Percentiles rank a stretch among this genome's conserved stretches.
Conservation (phyloP, 2,329 filamentous ascomycete genomes). For the Sordariomycetes sp. region DNA sequence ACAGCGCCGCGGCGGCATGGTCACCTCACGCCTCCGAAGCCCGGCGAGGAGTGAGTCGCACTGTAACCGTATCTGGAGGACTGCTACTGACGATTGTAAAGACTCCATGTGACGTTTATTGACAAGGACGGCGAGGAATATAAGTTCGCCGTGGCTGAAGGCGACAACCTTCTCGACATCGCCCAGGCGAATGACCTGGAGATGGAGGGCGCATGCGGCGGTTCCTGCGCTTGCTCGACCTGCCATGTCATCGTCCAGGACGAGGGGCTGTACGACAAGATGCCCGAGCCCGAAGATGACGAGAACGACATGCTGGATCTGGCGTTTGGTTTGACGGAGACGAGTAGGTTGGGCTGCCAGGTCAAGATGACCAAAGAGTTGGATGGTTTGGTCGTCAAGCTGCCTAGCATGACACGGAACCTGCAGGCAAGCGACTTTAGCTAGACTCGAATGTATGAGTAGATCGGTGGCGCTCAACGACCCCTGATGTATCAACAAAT, state of each 20-base stretch:
- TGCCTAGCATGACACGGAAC: slow-evolving; percentile 93
- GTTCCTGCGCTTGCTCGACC: slow-evolving; percentile 86
- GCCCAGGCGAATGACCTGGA: slow-evolving; percentile 91
- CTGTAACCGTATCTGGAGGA: neutral
- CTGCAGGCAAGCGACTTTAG: slow-evolving; percentile 87
- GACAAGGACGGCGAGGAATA: slow-evolving; percentile 77
- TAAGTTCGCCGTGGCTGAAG: slow-evolving; percentile 71
- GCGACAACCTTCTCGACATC: slow-evolving; percentile 91
- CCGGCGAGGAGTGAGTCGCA: slow-evolving; percentile 77
- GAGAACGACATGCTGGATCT: slow-evolving; percentile 89
- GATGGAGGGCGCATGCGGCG: slow-evolving; percentile 97
- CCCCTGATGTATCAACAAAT: neutral
- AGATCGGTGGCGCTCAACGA: neutral
- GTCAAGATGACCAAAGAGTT: slow-evolving; percentile 85
- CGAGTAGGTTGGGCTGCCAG: slow-evolving; percentile 76
- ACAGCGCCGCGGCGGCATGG: slow-evolving; percentile 57
- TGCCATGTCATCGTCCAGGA: slow-evolving; percentile 82
- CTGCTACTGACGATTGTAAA: slow-evolving; percentile 23
- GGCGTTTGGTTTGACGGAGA: slow-evolving; percentile 84
- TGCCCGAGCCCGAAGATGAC: slow-evolving; percentile 69
- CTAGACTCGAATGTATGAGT: too few species aligned
- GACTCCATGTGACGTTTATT: slow-evolving; percentile 82
- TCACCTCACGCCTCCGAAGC: slow-evolving; percentile 74
- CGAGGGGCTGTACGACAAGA: slow-evolving; percentile 65
- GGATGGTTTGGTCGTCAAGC: slow-evolving; percentile 73